Conservation (phyloP, 257 asterid genomes). For the Ilex asprella region DNA sequence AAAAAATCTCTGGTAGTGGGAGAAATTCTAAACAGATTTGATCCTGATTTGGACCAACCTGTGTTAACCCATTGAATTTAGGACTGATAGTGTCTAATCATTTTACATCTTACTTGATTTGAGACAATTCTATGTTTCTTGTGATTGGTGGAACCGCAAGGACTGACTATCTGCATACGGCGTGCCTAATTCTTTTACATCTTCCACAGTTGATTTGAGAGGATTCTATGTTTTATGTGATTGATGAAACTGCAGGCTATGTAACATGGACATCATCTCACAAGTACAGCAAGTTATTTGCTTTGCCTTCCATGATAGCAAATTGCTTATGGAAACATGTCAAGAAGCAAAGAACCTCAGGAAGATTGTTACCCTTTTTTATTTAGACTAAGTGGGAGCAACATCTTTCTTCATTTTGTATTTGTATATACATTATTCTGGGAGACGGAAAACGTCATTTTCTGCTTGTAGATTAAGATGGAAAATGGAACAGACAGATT, state of each 20-base stretch:
- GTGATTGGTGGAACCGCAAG: too few relatives aligned
- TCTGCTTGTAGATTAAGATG: constrained; percentile 12
- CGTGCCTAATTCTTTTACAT: neutral
- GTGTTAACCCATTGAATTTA: too few relatives aligned
- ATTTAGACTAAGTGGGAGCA: constrained; percentile 52
- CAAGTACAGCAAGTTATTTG: constrained; percentile 97
- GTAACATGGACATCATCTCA: constrained; percentile 97
- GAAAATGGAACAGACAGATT: too few relatives aligned
- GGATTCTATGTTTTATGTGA: neutral
- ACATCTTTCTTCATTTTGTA: neutral
- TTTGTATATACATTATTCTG: constrained; percentile 14
- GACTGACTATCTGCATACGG: too few relatives aligned
- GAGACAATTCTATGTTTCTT: too few relatives aligned
- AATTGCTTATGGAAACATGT: constrained; percentile 93
- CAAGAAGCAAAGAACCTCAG: constrained; percentile 91
- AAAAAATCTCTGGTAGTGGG: too few relatives aligned
- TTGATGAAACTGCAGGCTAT: constrained; percentile 49
- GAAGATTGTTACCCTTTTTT: constrained; percentile 90
- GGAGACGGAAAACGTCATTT: constrained; percentile 1
- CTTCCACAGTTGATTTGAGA: neutral
- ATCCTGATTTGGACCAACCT: too few relatives aligned
- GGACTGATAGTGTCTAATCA: too few relatives aligned
- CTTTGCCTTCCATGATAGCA: constrained; percentile 95
- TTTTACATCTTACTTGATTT: too few relatives aligned
- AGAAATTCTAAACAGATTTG: too few relatives aligned